These are phyloP conservation scores for Pseudogymnoascus pannorum DNA, from an alignment of 2,329 filamentous ascomycete genomes.

Conservation along the genomic window DNA sequence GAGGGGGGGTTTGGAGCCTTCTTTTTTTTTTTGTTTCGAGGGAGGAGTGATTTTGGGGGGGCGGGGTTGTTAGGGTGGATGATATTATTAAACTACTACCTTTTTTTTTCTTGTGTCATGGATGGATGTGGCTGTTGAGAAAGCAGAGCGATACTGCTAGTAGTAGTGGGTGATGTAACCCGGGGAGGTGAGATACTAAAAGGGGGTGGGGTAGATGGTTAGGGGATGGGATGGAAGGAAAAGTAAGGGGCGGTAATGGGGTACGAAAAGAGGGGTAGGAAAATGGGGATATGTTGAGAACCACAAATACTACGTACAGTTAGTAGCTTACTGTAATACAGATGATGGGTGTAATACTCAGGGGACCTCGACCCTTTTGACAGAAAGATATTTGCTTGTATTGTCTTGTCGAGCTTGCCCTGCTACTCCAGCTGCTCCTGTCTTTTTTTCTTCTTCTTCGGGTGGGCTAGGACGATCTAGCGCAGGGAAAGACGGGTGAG, in stretches of 20 bases:
- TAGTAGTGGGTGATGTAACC: not conserved
- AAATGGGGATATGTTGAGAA: not conserved
- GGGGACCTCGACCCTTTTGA: too few relatives aligned
- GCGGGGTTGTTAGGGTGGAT: not conserved
- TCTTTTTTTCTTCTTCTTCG: too few relatives aligned
- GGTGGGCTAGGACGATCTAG: too few relatives aligned
- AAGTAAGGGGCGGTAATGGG: not conserved
- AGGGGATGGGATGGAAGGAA: not conserved
- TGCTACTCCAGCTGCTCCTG: too few relatives aligned
- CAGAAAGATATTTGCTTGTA: too few relatives aligned
- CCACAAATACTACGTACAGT: not conserved
- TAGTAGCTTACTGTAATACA: not conserved
- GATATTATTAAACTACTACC: slow-evolving; percentile 5
- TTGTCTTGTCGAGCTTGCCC: too few relatives aligned
- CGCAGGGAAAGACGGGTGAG: too few relatives aligned
- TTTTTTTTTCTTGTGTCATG: not conserved
- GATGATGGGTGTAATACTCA: not conserved
- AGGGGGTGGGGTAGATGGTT: not conserved
- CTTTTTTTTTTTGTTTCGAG: not conserved
- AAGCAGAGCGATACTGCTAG: not conserved
- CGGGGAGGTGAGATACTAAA: not conserved
- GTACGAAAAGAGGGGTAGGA: not conserved
- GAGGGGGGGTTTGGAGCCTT: not conserved
- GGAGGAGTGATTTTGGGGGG: not conserved
- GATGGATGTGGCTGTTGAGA: not conserved